A percentile compares a stretch with the other conserved stretches of the same genome.
phyloP scores from a whole-genome alignment of 2,329 filamentous ascomycete species.

The Aschersonia sp. region DNA sequence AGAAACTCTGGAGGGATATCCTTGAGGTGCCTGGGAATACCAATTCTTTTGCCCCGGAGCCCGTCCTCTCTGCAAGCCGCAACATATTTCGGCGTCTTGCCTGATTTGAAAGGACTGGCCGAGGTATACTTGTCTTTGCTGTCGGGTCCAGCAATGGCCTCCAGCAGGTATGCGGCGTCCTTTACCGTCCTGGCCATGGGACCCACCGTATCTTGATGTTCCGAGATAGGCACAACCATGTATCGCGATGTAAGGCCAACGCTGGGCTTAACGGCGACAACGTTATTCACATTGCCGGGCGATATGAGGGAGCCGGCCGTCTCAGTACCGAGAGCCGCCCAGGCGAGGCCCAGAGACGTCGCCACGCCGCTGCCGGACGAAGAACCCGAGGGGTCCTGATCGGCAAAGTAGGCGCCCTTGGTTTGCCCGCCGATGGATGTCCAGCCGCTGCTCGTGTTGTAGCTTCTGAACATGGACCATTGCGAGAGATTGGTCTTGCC shows the following conservation, averaged over 20 bases:
- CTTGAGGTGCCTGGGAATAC: constrained; percentile 44
- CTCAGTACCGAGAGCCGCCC: constrained; percentile 14
- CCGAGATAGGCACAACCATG: constrained; percentile 49
- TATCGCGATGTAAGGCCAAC: constrained; percentile 47
- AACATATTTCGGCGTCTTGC: constrained; percentile 43
- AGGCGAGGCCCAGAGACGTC: constrained; percentile 11
- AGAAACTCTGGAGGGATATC: not conserved
- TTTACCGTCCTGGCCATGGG: constrained; percentile 46
- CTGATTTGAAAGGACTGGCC: constrained; percentile 37
- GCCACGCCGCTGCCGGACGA: constrained; percentile 49
- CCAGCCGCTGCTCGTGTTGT: constrained; percentile 48
- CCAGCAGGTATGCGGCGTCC: constrained; percentile 46
- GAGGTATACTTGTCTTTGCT: constrained; percentile 44
- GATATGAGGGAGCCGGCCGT: constrained; percentile 48
- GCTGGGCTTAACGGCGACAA: constrained; percentile 55
- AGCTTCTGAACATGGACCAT: constrained; percentile 48
- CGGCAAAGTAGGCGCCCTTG: constrained; percentile 43
- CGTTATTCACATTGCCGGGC: constrained; percentile 36
- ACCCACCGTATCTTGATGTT: constrained; percentile 49
- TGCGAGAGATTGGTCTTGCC: constrained; percentile 52
- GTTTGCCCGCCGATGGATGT: constrained; percentile 49
- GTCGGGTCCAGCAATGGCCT: constrained; percentile 48
- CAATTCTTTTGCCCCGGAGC: constrained; percentile 44
- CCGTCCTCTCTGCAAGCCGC: constrained; percentile 38
- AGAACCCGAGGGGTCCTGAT: constrained; percentile 47